Conservation (phyloP, 2,329 filamentous ascomycete species). For the Helicocarpus griseus region DNA sequence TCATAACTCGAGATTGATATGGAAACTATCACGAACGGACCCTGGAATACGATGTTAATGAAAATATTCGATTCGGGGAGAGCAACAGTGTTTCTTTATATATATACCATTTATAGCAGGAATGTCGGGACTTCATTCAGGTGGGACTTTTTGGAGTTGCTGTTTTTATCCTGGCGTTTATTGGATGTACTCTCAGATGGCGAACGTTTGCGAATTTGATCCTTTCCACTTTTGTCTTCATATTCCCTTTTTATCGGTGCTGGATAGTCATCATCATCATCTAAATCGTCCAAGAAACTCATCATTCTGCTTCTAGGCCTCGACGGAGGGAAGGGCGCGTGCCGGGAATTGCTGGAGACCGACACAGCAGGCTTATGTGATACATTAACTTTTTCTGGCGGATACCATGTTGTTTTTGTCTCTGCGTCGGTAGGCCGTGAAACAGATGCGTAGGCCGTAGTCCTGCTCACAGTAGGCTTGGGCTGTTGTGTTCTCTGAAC, state of each 20-base stretch:
- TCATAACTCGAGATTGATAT: neutral
- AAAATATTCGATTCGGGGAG: neutral
- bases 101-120: constrained; percentile 23
- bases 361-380: neutral
- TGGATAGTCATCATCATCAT: constrained; percentile 19
- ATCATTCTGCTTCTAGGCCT: constrained; percentile 21
- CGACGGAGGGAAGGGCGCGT: neutral
- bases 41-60: neutral
- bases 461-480: constrained; percentile 6
- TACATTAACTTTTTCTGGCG: constrained; percentile 6
- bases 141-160: constrained; percentile 26
- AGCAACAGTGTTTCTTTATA: neutral
- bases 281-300: constrained; percentile 30
- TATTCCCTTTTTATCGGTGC: neutral
- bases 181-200: constrained; percentile 11
- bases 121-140: constrained; percentile 38
- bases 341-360: neutral
- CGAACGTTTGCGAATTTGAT: constrained; percentile 8
- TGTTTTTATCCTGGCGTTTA: constrained; percentile 14
- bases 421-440: neutral
- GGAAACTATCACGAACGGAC: neutral
- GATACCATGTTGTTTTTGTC: neutral
- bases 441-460: neutral
- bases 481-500: neutral
- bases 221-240: neutral